A percentile compares a stretch with the other conserved stretches of the same genome.
These are phyloP conservation scores for Fusarium xylarioides DNA, from an alignment of 2,329 filamentous ascomycete genomes.

Conservation along the genomic window DNA sequence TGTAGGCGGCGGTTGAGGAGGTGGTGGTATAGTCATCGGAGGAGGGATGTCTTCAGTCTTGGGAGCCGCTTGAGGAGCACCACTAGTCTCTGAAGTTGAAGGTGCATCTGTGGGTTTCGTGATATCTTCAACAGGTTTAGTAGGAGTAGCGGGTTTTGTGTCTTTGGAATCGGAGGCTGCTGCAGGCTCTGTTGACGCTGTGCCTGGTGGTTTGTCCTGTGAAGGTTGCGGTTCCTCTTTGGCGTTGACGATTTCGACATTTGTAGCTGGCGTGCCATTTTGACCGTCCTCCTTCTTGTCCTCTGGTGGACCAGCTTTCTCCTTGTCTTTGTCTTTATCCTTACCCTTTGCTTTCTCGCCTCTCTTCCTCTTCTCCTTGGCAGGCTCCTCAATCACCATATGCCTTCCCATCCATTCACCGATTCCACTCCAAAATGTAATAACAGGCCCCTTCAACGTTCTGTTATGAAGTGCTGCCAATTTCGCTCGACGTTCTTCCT, in stretches of 20 bases:
- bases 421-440: conserved; percentile 93
- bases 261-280: background rate
- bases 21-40: conserved; percentile 36
- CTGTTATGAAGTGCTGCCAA: conserved; percentile 89
- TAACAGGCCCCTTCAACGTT: conserved; percentile 85
- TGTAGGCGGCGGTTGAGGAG: conserved; percentile 32
- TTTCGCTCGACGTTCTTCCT: conserved; percentile 83
- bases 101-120: conserved; percentile 1
- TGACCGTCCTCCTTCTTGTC: conserved; percentile 19
- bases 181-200: background rate
- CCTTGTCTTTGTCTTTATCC: conserved; percentile 19
- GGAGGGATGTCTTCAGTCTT: conserved; percentile 21
- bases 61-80: background rate
- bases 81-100: background rate
- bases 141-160: background rate
- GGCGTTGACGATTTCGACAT: conserved; percentile 4
- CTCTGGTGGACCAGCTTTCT: conserved; percentile 5
- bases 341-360: conserved; percentile 47
- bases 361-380: conserved; percentile 64
- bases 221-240: conserved; percentile 15
- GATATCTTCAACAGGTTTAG: conserved; percentile 9
- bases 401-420: conserved; percentile 80
- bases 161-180: background rate
- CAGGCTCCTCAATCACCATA: conserved; percentile 70
- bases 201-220: conserved; percentile 2